These are phyloP conservation scores for Ceratocystis ficicola DNA, from an alignment of 2,329 filamentous ascomycete species.

Conservation along the genomic window DNA sequence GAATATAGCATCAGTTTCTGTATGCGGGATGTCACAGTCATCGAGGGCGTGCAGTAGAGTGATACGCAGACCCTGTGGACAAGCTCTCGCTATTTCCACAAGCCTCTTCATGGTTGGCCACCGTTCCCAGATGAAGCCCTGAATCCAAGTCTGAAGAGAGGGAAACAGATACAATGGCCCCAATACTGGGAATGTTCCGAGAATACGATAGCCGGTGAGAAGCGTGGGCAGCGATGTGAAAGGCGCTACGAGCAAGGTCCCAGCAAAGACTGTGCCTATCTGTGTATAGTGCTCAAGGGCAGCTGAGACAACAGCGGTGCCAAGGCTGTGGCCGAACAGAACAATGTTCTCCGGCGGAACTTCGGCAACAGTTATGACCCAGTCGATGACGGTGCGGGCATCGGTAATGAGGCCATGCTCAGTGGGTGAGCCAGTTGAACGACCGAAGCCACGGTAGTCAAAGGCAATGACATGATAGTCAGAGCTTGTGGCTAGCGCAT, in stretches of 20 bases:
- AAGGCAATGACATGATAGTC: constrained; percentile 73
- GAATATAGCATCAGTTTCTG: constrained; percentile 54
- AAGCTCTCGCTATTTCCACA: constrained; percentile 41
- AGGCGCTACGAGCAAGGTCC: constrained; percentile 64
- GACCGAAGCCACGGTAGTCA: constrained; percentile 82
- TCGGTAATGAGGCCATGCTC: constrained; percentile 75
- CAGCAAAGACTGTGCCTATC: constrained; percentile 57
- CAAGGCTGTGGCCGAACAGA: constrained; percentile 74
- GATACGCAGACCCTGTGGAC: constrained; percentile 46
- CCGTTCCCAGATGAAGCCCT: constrained; percentile 57
- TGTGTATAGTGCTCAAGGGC: constrained; percentile 58
- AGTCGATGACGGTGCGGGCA: constrained; percentile 59
- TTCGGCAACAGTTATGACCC: constrained; percentile 50
- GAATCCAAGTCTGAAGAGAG: constrained; percentile 31
- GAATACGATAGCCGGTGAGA: constrained; percentile 64
- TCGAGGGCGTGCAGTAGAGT: constrained; percentile 68
- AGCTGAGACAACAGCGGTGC: constrained; percentile 69
- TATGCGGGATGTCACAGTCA: constrained; percentile 71
- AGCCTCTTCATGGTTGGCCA: constrained; percentile 67
- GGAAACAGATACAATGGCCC: constrained; percentile 46
- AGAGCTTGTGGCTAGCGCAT: constrained; percentile 59
- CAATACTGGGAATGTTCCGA: constrained; percentile 68
- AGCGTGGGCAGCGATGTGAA: constrained; percentile 66
- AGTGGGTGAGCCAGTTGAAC: constrained; percentile 65
- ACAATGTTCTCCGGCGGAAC: constrained; percentile 63